Evolutionary conservation across 1,139 yeast genomes (phyloP).

Genomic region (Chernovozyma aurita): DNA sequence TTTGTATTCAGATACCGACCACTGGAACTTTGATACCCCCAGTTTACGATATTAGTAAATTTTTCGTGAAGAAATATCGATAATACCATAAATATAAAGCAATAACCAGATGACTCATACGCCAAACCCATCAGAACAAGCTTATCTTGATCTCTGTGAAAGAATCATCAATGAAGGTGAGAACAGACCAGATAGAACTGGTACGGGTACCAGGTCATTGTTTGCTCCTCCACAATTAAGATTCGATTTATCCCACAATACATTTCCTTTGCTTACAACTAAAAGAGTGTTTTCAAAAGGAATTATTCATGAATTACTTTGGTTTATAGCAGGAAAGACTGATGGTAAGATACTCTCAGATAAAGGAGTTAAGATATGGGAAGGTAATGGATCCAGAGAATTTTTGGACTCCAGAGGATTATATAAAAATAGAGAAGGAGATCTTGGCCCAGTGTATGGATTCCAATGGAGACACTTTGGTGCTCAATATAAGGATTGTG

Average conservation of each 20-base stretch:
- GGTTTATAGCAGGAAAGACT: slow-evolving; percentile 91
- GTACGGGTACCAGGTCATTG: slow-evolving; percentile 86
- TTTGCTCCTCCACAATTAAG: slow-evolving; percentile 97
- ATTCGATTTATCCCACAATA: slow-evolving; percentile 66
- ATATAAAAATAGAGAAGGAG: slow-evolving; percentile 80
- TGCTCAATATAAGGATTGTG: slow-evolving; percentile 82
- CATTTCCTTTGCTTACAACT: slow-evolving; percentile 86
- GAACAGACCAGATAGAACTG: slow-evolving; percentile 90
- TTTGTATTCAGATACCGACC: no score
- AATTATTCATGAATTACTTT: slow-evolving; percentile 79
- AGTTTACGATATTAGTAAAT: no score
- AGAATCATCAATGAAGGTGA: slow-evolving; percentile 82
- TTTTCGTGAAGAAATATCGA: no score
- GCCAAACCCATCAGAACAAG: slow-evolving; percentile 61
- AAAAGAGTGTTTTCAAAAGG: slow-evolving; percentile 89
- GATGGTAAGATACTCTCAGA: slow-evolving; percentile 77
- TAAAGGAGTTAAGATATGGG: slow-evolving; percentile 94
- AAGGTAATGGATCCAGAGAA: slow-evolving; percentile 96
- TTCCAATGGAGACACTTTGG: slow-evolving; percentile 99
- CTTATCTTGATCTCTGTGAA: slow-evolving; percentile 77
- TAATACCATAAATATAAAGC: no score
- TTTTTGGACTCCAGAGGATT: slow-evolving; percentile 82
- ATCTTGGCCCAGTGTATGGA: slow-evolving; percentile 96
- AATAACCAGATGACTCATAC: slow-evolving; percentile 32
- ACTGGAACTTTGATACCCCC: no score